Percentiles rank a stretch among this genome's conserved stretches.
phyloP scores from a whole-genome alignment of 2,329 filamentous ascomycete genomes.

The Penicillium thymicola region DNA sequence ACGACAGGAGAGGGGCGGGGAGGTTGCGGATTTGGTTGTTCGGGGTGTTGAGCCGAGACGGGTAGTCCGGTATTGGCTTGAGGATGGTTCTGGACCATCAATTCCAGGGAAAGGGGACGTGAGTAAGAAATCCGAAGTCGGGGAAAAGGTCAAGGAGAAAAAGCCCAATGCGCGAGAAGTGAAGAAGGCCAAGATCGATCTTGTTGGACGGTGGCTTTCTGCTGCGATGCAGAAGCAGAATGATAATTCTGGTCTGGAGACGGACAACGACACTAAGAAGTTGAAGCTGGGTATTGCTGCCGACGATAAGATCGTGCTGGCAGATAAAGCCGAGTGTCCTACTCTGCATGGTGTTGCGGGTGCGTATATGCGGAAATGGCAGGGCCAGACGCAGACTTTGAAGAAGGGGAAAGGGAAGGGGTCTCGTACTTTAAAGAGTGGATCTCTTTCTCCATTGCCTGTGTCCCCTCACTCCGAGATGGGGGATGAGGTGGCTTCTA shows the following conservation, averaged over 20 bases:
- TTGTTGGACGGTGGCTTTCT: slow-evolving; percentile 56
- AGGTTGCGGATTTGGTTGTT: slow-evolving; percentile 36
- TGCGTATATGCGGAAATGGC: slow-evolving; percentile 33
- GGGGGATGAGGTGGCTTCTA: background rate
- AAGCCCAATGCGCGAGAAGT: slow-evolving; percentile 27
- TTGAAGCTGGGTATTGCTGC: slow-evolving; percentile 6
- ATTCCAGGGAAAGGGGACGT: background rate
- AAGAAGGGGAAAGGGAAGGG: background rate
- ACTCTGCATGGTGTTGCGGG: slow-evolving; percentile 23
- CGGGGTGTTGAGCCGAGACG: slow-evolving; percentile 53
- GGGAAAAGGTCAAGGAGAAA: slow-evolving; percentile 7
- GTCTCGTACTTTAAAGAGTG: background rate
- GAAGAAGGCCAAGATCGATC: slow-evolving; percentile 59
- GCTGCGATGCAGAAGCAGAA: background rate
- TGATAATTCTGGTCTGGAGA: slow-evolving; percentile 1
- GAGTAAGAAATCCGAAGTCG: background rate
- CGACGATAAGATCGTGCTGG: slow-evolving; percentile 11
- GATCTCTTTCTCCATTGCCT: background rate
- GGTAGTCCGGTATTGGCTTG: slow-evolving; percentile 57
- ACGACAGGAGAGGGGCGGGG: slow-evolving; percentile 37
- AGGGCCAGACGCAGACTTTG: slow-evolving; percentile 16
- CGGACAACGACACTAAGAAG: background rate
- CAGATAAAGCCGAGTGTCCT: slow-evolving; percentile 14
- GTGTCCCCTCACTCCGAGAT: background rate
- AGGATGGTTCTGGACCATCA: slow-evolving; percentile 18